A percentile compares a stretch with the other conserved stretches of the same genome.
These are phyloP conservation scores for Leccinellum rugosiceps DNA, from an alignment of 768 basidiomycete genomes.

Conservation along the genomic window DNA sequence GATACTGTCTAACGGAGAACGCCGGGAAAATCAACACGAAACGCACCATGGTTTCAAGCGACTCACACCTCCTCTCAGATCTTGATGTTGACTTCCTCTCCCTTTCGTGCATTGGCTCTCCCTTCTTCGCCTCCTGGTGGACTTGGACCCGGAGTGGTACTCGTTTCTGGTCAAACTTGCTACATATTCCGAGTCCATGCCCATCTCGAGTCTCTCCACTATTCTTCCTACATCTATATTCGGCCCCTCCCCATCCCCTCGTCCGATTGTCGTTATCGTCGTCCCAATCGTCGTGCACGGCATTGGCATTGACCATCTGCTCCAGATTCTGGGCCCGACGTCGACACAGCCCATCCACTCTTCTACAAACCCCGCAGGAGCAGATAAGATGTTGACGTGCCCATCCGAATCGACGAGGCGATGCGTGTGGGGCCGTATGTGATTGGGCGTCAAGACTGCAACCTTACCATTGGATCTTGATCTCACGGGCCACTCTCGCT, in stretches of 20 bases:
- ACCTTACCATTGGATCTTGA: no score
- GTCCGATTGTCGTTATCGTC: slow-evolving; percentile 46
- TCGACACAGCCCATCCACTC: neutral
- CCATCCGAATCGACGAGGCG: neutral
- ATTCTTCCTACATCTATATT: no score
- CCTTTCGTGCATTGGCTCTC: neutral
- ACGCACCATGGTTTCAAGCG: neutral
- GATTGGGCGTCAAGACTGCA: neutral
- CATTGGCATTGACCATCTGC: neutral
- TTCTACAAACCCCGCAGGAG: neutral
- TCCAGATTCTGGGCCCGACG: neutral
- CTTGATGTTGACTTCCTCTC: slow-evolving; percentile 36
- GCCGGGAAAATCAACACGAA: slow-evolving; percentile 9
- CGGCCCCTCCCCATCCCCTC: no score
- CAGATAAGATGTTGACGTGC: neutral
- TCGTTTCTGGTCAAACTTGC: neutral
- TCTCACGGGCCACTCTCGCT: no score
- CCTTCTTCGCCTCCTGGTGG: neutral
- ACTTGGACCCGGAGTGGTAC: neutral
- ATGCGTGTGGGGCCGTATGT: neutral
- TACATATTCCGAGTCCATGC: no score
- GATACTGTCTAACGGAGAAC: neutral
- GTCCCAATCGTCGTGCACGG: slow-evolving; percentile 57
- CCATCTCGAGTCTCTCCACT: no score
- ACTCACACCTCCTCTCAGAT: slow-evolving; percentile 69